Conservation (phyloP, 2,329 filamentous ascomycete genomes). For the Meredithiella fracta region DNA sequence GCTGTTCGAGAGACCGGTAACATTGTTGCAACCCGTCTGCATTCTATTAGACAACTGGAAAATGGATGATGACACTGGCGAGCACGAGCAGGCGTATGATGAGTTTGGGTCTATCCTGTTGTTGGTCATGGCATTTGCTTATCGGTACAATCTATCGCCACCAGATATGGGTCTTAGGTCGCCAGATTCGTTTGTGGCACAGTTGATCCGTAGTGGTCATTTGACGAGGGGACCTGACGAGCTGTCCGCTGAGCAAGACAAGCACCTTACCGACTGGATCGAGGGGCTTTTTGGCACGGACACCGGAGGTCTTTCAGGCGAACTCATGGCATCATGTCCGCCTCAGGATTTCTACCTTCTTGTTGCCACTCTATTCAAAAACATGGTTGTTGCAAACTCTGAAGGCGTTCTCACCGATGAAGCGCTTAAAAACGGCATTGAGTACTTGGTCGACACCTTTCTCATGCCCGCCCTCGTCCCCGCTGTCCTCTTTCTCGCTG, state of each 20-base stretch:
- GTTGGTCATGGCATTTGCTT: slow-evolving; percentile 55
- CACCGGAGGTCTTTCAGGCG: slow-evolving; percentile 56
- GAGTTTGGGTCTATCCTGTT: slow-evolving; percentile 68
- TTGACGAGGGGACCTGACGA: slow-evolving; percentile 40
- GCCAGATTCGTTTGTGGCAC: slow-evolving; percentile 50
- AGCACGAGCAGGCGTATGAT: slow-evolving; percentile 66
- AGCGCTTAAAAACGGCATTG: slow-evolving; percentile 55
- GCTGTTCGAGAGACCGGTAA: slow-evolving; percentile 53
- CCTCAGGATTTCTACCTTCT: slow-evolving; percentile 71
- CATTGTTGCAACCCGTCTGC: slow-evolving; percentile 58
- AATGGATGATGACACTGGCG: slow-evolving; percentile 60
- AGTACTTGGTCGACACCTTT: slow-evolving; percentile 66
- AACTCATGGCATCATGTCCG: slow-evolving; percentile 64
- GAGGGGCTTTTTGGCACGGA: slow-evolving; percentile 62
- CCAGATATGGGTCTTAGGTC: slow-evolving; percentile 46
- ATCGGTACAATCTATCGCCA: slow-evolving; percentile 52
- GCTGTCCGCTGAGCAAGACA: slow-evolving; percentile 46
- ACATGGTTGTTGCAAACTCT: slow-evolving; percentile 56
- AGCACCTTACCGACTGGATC: slow-evolving; percentile 58
- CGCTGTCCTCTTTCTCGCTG: slow-evolving; percentile 53
- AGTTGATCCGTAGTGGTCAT: slow-evolving; percentile 44
- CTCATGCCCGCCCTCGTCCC: slow-evolving; percentile 62
- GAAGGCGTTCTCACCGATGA: slow-evolving; percentile 50
- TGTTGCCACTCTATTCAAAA: slow-evolving; percentile 59
- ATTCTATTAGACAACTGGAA: slow-evolving; percentile 62